Evolutionary conservation across 139 green algal species (phyloP).

Genomic region (Haematococcus lacustris): DNA sequence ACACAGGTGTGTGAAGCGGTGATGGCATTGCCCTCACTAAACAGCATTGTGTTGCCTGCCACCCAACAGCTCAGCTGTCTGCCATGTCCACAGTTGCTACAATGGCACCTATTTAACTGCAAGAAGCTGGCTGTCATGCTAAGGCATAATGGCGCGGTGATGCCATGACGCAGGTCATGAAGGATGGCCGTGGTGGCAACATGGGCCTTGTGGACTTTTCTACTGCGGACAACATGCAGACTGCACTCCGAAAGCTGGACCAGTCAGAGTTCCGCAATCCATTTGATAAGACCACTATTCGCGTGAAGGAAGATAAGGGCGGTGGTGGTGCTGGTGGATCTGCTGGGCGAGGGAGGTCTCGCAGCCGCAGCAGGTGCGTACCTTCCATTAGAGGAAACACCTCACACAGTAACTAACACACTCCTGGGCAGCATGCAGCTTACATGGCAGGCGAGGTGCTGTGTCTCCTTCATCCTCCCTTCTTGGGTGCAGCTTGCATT

Average conservation of each 20-base stretch:
- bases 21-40: too few species aligned
- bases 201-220: constrained; percentile 64
- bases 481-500: neutral
- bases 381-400: neutral
- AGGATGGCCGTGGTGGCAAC: constrained; percentile 35
- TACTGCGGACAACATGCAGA: constrained; percentile 46
- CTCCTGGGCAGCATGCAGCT: neutral
- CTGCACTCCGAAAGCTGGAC: constrained; percentile 61
- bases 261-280: constrained; percentile 80
- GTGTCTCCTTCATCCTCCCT: neutral
- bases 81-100: too few species aligned
- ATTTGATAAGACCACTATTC: constrained; percentile 57
- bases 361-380: constrained; percentile 7
- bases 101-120: too few species aligned
- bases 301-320: constrained; percentile 36
- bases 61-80: too few species aligned
- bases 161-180: constrained; percentile 56
- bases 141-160: too few species aligned
- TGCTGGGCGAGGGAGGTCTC: neutral
- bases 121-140: too few species aligned
- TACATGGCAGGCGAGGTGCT: neutral
- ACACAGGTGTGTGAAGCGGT: constrained; percentile 42
- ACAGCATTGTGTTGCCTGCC: too few species aligned
- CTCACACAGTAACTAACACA: neutral
- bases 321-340: neutral